Base-by-base conservation (phyloP, 495 filamentous ascomycete genomes). In the Neurospora tetraspora region DNA sequence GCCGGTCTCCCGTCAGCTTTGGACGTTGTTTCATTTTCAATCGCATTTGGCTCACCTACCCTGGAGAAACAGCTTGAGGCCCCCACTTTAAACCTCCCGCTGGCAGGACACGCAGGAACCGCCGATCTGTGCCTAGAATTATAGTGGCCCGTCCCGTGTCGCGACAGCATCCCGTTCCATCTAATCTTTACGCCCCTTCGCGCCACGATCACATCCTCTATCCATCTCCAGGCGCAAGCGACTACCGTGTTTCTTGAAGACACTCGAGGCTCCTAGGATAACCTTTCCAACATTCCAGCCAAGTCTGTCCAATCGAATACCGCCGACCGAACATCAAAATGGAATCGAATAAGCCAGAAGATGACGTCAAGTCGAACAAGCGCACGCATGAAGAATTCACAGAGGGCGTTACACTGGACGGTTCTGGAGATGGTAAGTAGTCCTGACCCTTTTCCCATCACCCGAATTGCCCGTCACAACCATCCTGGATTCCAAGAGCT, bases 321-420 rank as follows among this genome's bases (percentile, higher is more conserved):
- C 2, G 53, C 31, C 53, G 12, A 34, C 53, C 27, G 11, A 65
- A 9, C 3, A 34, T 36, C 37, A 72, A 69, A 18, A 78, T 79
- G 79, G 74, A 73, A 12, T 74, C 76, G n/a, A 40, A 68, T 8
- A 73, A 69, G 31, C 73, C 69, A 59, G 79, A 82, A 37, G 77
- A 77, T 23, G 81, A 80, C 39, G 74, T 74, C 27, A 80, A 78
- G 72, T 80, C 82, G 38, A 83, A 80, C 73, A 87, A 86, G 76
- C 82, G 85, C 71, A 85, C 78, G 73, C 83, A 85, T 74, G 79
- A 80, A 18, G 84, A 83, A 1, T 83, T 83, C 69, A 75, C 78
- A 4, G 81, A 80, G 36, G 71, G 27, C 27, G 53, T 9, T 65
- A 4, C 23, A 65, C 53, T 80, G 16, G 78, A 83, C 72, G 83